These are phyloP conservation scores for Paraconiothyrium brasiliense DNA, from an alignment of 2,329 filamentous ascomycete species.

Conservation along the genomic window DNA sequence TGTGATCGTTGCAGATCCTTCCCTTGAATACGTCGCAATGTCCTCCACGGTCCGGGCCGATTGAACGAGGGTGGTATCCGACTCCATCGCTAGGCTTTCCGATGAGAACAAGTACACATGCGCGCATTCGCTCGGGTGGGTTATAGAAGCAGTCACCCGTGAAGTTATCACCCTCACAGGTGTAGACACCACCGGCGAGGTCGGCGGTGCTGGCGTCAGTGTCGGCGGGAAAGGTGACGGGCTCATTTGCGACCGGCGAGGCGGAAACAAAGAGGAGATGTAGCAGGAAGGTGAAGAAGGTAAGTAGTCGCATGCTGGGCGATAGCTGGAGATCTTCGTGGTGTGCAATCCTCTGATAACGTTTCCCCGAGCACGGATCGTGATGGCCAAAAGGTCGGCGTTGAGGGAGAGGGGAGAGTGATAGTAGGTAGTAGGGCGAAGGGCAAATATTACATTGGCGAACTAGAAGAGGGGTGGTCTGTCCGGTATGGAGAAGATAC, in stretches of 20 bases:
- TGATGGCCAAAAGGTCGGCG: no score
- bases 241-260: background rate
- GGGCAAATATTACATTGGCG: no score
- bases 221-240: background rate
- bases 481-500: no score
- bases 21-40: conserved; percentile 11
- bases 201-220: background rate
- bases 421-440: no score
- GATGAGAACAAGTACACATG: conserved; percentile 6
- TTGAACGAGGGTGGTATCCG: conserved; percentile 4
- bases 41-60: conserved; percentile 4
- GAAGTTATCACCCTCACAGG: conserved; percentile 2
- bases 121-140: background rate
- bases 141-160: conserved; percentile 4
- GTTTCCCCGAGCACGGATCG: no score
- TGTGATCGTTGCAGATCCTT: conserved; percentile 7
- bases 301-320: background rate
- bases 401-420: no score
- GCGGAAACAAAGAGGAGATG: background rate
- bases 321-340: background rate
- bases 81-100: background rate
- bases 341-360: no score
- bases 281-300: background rate
- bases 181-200: background rate
- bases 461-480: no score